Conservation (phyloP, 768 basidiomycete species). For the Pleurotus tuber-regium region DNA sequence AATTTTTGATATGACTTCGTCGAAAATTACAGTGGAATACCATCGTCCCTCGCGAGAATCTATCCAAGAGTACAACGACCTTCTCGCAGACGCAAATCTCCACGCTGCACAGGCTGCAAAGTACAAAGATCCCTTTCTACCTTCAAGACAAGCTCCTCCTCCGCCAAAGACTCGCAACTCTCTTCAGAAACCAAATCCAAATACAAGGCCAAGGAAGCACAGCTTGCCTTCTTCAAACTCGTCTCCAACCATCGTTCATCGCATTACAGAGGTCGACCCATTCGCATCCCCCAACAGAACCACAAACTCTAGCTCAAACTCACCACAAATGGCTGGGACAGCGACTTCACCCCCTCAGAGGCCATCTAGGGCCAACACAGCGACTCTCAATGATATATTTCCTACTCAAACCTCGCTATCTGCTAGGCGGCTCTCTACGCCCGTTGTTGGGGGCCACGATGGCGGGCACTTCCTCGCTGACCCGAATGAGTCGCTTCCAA, state of each 20-base stretch:
- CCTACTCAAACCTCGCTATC: conserved; percentile 38
- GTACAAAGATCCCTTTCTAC: conserved; percentile 29
- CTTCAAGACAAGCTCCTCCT: conserved; percentile 36
- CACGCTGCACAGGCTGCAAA: conserved; percentile 53
- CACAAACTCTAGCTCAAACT: conserved; percentile 24
- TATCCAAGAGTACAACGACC: conserved; percentile 75
- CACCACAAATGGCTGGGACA: conserved; percentile 33
- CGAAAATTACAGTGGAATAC: conserved; percentile 74
- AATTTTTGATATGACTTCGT: conserved; percentile 30
- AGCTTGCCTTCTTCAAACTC: conserved; percentile 35
- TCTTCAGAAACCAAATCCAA: conserved; percentile 59
- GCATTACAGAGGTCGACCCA: conserved; percentile 52
- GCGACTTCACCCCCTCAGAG: conserved; percentile 64
- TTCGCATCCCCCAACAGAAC: conserved; percentile 43
- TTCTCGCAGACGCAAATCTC: conserved; percentile 58
- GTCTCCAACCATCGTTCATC: conserved; percentile 28
- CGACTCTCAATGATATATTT: conserved; percentile 75
- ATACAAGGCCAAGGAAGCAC: conserved; percentile 52
- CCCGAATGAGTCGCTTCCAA: conserved; percentile 40
- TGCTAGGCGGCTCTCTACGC: conserved; percentile 52
- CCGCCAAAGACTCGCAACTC: conserved; percentile 52
- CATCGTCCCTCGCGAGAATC: conserved; percentile 73
- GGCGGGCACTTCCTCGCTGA: conserved; percentile 45
- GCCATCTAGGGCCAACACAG: conserved; percentile 84
- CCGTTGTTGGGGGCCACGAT: conserved; percentile 30